Evolutionary conservation across 108 stramenopile genomes (phyloP).

Genomic region (Stephanodiscus triporus): DNA sequence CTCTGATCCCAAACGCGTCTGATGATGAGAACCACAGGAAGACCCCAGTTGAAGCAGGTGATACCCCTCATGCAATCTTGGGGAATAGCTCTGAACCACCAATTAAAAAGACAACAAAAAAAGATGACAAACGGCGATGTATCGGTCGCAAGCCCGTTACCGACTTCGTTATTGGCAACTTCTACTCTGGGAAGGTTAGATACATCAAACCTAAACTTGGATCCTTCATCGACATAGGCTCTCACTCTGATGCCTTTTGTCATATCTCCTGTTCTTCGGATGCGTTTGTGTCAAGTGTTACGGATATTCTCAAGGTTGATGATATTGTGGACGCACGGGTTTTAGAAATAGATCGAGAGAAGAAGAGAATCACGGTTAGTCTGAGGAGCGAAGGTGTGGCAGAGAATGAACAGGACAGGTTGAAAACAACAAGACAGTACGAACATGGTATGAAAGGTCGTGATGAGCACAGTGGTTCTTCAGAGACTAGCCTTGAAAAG

Average conservation of each 20-base stretch:
- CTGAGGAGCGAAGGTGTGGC: constrained; percentile 67
- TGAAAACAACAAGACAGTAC: constrained; percentile 34
- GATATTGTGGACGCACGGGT: constrained; percentile 68
- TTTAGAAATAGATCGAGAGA: constrained; percentile 72
- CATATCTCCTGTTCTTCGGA: constrained; percentile 81
- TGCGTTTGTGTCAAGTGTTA: constrained; percentile 66
- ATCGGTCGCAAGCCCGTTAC: constrained; percentile 88
- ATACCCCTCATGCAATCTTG: not conserved
- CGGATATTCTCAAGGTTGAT: constrained; percentile 61
- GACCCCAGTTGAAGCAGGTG: constrained; percentile 10
- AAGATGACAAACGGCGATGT: constrained; percentile 70
- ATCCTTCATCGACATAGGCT: constrained; percentile 86
- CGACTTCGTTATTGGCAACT: constrained; percentile 71
- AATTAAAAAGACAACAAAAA: constrained; percentile 29
- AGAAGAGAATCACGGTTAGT: constrained; percentile 82
- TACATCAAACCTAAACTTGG: constrained; percentile 84
- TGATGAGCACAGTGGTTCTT: not conserved
- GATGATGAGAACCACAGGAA: not conserved
- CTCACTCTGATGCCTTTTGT: constrained; percentile 88
- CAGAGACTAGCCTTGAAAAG: not conserved
- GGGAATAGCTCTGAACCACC: constrained; percentile 1
- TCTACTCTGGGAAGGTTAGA: constrained; percentile 69
- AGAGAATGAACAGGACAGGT: constrained; percentile 53
- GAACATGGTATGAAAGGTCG: constrained; percentile 15
- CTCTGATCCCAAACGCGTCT: constrained; percentile 5